Evolutionary conservation across 2,329 filamentous ascomycete genomes (phyloP).

Genomic region (Alternaria alternata): DNA sequence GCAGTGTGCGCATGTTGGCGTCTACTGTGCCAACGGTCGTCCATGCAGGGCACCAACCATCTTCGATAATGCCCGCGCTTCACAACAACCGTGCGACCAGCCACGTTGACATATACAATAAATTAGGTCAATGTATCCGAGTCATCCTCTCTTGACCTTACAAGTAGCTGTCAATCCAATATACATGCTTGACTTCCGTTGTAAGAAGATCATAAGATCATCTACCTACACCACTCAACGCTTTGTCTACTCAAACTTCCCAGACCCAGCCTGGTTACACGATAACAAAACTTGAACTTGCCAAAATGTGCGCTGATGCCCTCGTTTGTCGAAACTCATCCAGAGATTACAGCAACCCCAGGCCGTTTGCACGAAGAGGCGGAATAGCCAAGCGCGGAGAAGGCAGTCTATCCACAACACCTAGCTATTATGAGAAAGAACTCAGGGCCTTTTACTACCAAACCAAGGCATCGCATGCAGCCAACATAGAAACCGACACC

Average conservation of each 20-base stretch:
- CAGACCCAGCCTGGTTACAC: background rate
- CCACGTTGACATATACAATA: background rate
- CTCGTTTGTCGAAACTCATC: constrained; percentile 18
- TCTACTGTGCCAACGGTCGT: constrained; percentile 1
- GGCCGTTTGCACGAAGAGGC: constrained; percentile 36
- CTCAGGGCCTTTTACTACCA: constrained; percentile 28
- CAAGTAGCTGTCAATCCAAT: background rate
- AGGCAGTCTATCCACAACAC: constrained; percentile 21
- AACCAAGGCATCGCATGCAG: constrained; percentile 28
- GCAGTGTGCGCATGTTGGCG: background rate
- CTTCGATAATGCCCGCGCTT: background rate
- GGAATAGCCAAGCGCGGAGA: constrained; percentile 37
- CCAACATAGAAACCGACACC: constrained; percentile 18
- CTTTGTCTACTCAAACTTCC: background rate
- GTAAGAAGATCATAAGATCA: background rate
- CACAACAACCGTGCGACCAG: constrained; percentile 1
- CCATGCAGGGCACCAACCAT: constrained; percentile 1
- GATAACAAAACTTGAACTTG: background rate
- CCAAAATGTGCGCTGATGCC: background rate
- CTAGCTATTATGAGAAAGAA: constrained; percentile 10
- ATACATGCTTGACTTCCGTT: background rate
- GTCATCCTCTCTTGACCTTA: background rate
- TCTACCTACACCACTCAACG: background rate
- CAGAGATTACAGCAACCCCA: constrained; percentile 28
- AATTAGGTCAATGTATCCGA: background rate